These are phyloP conservation scores for Chloropicon primus DNA, from an alignment of 139 green algal species.

Conservation along the genomic window DNA sequence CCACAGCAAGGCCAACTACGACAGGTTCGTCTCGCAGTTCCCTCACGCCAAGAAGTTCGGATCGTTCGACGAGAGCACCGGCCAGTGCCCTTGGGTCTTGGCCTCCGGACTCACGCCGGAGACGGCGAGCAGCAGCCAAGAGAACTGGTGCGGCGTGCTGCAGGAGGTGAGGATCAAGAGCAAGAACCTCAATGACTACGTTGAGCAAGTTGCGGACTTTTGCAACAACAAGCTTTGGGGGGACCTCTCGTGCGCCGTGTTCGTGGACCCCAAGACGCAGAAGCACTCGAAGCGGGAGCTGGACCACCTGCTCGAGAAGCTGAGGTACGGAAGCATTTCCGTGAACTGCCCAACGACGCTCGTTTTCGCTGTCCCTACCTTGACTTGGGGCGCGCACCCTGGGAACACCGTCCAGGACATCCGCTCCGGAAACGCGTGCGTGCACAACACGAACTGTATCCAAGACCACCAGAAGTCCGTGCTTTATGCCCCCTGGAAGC, in stretches of 20 bases:
- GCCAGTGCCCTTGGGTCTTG: constrained; percentile 5
- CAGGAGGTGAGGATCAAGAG: background rate
- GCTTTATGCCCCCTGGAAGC: constrained; percentile 38
- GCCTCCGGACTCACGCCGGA: background rate
- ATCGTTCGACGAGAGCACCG: background rate
- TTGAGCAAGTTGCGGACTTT: constrained; percentile 33
- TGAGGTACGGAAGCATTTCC: constrained; percentile 53
- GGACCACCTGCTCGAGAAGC: constrained; percentile 31
- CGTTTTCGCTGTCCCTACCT: constrained; percentile 28
- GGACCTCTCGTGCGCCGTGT: constrained; percentile 41
- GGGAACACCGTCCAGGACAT: constrained; percentile 30
- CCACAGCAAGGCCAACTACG: background rate
- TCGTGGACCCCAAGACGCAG: constrained; percentile 36
- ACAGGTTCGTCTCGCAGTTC: background rate
- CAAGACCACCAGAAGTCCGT: constrained; percentile 68
- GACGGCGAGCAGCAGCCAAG: constrained; percentile 17
- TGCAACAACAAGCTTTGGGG: constrained; percentile 56
- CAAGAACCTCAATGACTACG: constrained; percentile 24
- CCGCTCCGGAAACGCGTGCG: constrained; percentile 46
- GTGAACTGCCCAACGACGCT: constrained; percentile 46
- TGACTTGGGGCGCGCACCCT: constrained; percentile 54
- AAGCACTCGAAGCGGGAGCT: constrained; percentile 15
- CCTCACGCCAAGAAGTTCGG: background rate
- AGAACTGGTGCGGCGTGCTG: constrained; percentile 67
- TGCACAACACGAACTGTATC: constrained; percentile 69